Percentiles rank a stretch among this genome's conserved stretches.
Evolutionary conservation across 2,329 filamentous ascomycete genomes (phyloP).

Genomic region (Pestalotiopsis sp.): DNA sequence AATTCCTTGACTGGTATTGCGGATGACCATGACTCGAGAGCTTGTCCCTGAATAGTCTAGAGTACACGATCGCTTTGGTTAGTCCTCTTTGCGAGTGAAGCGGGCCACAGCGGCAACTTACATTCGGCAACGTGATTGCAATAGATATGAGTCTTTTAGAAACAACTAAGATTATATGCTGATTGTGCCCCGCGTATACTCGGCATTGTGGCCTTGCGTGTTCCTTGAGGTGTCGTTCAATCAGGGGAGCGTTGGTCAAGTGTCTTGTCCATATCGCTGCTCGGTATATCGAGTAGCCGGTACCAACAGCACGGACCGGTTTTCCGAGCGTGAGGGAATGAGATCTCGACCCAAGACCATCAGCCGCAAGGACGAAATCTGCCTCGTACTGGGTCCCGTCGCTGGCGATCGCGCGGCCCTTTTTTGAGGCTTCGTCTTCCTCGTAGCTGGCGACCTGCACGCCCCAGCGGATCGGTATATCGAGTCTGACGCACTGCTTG

Average conservation of each 20-base stretch:
- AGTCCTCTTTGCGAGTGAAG: neutral
- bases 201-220: neutral
- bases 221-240: neutral
- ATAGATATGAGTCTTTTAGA: slow-evolving; percentile 4
- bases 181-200: neutral
- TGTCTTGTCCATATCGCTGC: slow-evolving; percentile 17
- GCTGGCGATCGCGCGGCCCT: slow-evolving; percentile 16
- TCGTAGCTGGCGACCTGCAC: slow-evolving; percentile 8
- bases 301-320: slow-evolving; percentile 23
- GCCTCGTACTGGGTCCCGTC: slow-evolving; percentile 22
- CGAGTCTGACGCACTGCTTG: slow-evolving; percentile 1
- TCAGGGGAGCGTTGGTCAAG: neutral
- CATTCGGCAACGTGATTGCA: neutral
- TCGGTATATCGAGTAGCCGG: slow-evolving; percentile 26
- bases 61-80: neutral
- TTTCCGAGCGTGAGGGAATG: slow-evolving; percentile 22
- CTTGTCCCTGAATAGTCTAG: neutral
- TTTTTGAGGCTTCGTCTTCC: slow-evolving; percentile 4
- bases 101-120: neutral
- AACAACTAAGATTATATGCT: neutral
- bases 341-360: slow-evolving; percentile 32
- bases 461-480: neutral
- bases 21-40: neutral
- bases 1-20: neutral
- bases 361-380: slow-evolving; percentile 31